A percentile compares a stretch with the other conserved stretches of the same genome.
Conservation (phyloP, 108 stramenopile species). For the Discostella pseudostelligera region DNA sequence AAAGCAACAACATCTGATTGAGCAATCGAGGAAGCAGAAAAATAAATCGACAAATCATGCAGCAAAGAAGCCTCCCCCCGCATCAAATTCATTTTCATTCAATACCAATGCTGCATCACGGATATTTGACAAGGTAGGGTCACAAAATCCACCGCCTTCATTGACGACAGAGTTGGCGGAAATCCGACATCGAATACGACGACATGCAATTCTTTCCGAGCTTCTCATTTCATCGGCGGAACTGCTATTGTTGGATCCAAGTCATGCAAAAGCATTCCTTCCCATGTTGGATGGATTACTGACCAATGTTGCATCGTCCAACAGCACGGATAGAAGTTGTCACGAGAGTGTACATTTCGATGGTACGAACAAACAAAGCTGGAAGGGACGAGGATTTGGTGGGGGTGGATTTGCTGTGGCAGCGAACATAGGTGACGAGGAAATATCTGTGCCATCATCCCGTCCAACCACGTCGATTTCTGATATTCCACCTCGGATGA, state of each 20-base stretch:
- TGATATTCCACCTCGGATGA: background rate
- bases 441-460: slow-evolving; percentile 1
- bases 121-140: slow-evolving; percentile 18
- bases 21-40: slow-evolving; percentile 9
- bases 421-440: too few species aligned
- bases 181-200: slow-evolving; percentile 62
- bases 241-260: slow-evolving; percentile 61
- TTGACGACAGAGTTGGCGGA: slow-evolving; percentile 32
- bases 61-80: slow-evolving; percentile 4
- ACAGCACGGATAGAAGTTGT: background rate
- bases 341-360: background rate
- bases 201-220: slow-evolving; percentile 62
- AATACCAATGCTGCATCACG: slow-evolving; percentile 5
- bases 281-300: slow-evolving; percentile 68
- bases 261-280: slow-evolving; percentile 68
- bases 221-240: slow-evolving; percentile 62
- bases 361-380: slow-evolving; percentile 21
- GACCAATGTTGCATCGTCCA: slow-evolving; percentile 19
- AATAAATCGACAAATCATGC: background rate
- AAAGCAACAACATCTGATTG: slow-evolving; percentile 23
- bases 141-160: slow-evolving; percentile 17
- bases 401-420: slow-evolving; percentile 24
- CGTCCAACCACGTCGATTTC: background rate
- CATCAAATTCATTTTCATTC: slow-evolving; percentile 24
- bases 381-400: slow-evolving; percentile 49